Conservation (phyloP, 805 yeast genomes). For the Priceomyces medius region DNA sequence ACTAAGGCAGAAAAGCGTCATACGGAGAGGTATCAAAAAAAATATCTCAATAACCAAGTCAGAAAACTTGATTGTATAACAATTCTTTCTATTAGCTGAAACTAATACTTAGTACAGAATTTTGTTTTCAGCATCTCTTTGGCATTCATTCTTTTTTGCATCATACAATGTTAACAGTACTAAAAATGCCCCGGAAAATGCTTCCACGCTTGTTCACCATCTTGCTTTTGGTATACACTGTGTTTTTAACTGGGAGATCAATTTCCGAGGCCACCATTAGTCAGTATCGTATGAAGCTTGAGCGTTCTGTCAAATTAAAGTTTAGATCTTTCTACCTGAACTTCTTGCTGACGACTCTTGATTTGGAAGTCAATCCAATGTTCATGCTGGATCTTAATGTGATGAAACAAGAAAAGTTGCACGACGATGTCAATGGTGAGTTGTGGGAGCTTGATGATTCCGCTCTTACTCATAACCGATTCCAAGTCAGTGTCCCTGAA, state of each 20-base stretch:
- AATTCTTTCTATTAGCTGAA: too few species aligned
- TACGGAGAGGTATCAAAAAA: too few species aligned
- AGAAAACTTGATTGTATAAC: too few species aligned
- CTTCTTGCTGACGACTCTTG: slow-evolving; percentile 16
- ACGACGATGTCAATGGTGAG: slow-evolving; percentile 15
- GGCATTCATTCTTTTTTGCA: neutral
- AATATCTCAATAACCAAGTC: too few species aligned
- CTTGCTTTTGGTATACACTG: slow-evolving; percentile 11
- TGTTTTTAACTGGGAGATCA: slow-evolving; percentile 7
- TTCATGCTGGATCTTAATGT: slow-evolving; percentile 11
- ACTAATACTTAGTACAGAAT: too few species aligned
- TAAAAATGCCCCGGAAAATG: slow-evolving; percentile 10
- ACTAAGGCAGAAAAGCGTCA: too few species aligned
- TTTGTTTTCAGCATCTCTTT: neutral
- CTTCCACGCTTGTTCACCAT: slow-evolving; percentile 9
- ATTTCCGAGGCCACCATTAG: slow-evolving; percentile 9
- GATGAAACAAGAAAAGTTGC: slow-evolving; percentile 12
- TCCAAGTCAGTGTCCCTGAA: slow-evolving; percentile 16
- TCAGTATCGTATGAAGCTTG: slow-evolving; percentile 13
- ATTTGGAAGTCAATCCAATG: slow-evolving; percentile 14
- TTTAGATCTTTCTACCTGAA: slow-evolving; percentile 18
- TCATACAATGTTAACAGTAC: slow-evolving; percentile 7
- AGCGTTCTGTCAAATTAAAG: slow-evolving; percentile 15
- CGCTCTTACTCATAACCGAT: slow-evolving; percentile 9
- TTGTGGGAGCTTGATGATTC: slow-evolving; percentile 23